Evolutionary conservation across 1,139 yeast species (phyloP).

Genomic region (Taphrina sp.): DNA sequence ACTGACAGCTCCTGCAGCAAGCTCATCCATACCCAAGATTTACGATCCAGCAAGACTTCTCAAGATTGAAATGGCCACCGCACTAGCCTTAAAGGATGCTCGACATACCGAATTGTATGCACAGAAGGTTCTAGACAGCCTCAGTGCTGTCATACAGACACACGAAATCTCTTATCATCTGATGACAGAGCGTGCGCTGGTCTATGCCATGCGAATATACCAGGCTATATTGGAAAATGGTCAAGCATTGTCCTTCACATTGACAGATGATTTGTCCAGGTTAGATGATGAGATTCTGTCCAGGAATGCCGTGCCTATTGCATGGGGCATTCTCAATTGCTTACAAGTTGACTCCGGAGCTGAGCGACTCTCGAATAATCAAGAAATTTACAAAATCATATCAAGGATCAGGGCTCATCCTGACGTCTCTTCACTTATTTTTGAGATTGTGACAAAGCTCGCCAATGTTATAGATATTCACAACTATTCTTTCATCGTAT

Average conservation of each 20-base stretch:
- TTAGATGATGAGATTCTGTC: constrained; percentile 21
- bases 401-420: constrained; percentile 26
- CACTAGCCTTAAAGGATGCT: constrained; percentile 5
- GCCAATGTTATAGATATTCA: constrained; percentile 47
- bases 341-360: constrained; percentile 27
- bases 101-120: background rate
- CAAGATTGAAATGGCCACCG: constrained; percentile 25
- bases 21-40: constrained; percentile 3
- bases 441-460: constrained; percentile 52
- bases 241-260: background rate
- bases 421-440: constrained; percentile 51
- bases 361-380: background rate
- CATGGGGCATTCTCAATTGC: constrained; percentile 33
- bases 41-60: constrained; percentile 24
- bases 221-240: constrained; percentile 10
- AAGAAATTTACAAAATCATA: constrained; percentile 34
- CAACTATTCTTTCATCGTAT: constrained; percentile 62
- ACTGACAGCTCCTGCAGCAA: background rate
- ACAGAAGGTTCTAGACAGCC: constrained; percentile 2
- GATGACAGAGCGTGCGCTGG: constrained; percentile 24
- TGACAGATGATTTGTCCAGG: background rate
- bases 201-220: constrained; percentile 17
- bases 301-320: constrained; percentile 30
- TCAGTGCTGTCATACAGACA: background rate
- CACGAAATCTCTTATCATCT: constrained; percentile 4